phyloP scores from a whole-genome alignment of 2,329 filamentous ascomycete species.

The Aaosphaeria arxii region DNA sequence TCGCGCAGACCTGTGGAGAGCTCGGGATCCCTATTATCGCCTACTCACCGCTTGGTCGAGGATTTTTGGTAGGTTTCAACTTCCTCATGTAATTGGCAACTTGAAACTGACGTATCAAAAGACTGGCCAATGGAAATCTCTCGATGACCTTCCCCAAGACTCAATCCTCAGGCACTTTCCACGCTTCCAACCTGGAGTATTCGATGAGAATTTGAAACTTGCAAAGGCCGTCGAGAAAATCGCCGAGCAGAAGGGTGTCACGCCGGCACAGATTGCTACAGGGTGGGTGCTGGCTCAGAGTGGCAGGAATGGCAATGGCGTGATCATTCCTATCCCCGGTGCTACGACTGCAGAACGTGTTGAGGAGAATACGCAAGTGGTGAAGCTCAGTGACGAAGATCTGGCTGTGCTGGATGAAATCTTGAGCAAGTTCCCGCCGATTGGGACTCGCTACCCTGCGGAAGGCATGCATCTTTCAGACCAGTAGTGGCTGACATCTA shows the following conservation, averaged over 20 bases:
- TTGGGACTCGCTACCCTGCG: conserved; percentile 40
- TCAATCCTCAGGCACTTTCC: conserved; percentile 51
- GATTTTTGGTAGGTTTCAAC: conserved; percentile 50
- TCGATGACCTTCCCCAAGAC: conserved; percentile 58
- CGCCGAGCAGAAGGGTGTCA: conserved; percentile 58
- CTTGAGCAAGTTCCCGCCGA: conserved; percentile 44
- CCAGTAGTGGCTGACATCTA: neutral
- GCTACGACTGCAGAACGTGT: conserved; percentile 57
- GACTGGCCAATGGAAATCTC: conserved; percentile 42
- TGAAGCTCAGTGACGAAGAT: conserved; percentile 46
- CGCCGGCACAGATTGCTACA: conserved; percentile 63
- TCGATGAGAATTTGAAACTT: conserved; percentile 64
- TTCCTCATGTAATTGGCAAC: conserved; percentile 51
- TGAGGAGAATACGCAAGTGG: conserved; percentile 61
- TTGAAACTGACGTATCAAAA: conserved; percentile 25
- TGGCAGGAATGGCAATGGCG: conserved; percentile 52
- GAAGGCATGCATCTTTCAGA: neutral
- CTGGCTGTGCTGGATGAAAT: conserved; percentile 53
- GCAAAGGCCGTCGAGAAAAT: conserved; percentile 57
- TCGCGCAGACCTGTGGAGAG: conserved; percentile 57
- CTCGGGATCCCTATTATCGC: conserved; percentile 65
- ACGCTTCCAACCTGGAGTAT: conserved; percentile 62
- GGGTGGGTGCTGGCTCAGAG: conserved; percentile 58
- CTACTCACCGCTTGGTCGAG: conserved; percentile 68
- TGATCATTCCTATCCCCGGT: conserved; percentile 66